phyloP scores from a whole-genome alignment of 2,329 filamentous ascomycete species.

The Talaromyces sp. region DNA sequence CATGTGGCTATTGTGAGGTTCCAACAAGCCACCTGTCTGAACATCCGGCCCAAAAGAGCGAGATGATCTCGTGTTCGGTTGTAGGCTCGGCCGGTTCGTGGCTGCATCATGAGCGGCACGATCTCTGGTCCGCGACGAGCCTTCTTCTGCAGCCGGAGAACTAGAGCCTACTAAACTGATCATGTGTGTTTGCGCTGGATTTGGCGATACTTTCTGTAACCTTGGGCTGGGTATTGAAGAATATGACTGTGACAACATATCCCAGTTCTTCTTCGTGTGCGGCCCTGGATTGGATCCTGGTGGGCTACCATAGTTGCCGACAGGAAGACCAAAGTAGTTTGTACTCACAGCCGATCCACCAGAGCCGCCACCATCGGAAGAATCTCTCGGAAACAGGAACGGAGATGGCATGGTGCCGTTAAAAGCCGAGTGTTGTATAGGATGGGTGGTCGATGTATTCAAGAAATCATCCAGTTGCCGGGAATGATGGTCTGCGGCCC shows the following conservation, averaged over 20 bases:
- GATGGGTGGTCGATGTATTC: slow-evolving; percentile 51
- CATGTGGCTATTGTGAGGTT: not conserved
- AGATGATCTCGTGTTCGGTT: not conserved
- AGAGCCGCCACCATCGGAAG: slow-evolving; percentile 37
- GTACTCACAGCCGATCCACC: slow-evolving; percentile 58
- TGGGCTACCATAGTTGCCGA: slow-evolving; percentile 60
- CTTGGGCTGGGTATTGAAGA: slow-evolving; percentile 58
- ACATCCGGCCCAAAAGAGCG: not conserved
- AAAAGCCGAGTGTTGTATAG: slow-evolving; percentile 54
- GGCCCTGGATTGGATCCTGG: slow-evolving; percentile 60
- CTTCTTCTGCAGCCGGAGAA: not conserved
- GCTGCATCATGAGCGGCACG: not conserved
- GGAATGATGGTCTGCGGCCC: slow-evolving; percentile 18
- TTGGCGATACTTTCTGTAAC: slow-evolving; percentile 22
- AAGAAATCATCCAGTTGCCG: slow-evolving; percentile 28
- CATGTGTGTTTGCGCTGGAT: slow-evolving; percentile 9
- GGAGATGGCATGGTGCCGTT: slow-evolving; percentile 58
- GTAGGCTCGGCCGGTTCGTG: not conserved
- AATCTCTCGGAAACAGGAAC: slow-evolving; percentile 48
- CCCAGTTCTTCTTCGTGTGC: slow-evolving; percentile 71
- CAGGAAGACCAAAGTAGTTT: slow-evolving; percentile 80
- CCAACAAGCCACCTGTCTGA: not conserved
- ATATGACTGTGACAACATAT: slow-evolving; percentile 66
- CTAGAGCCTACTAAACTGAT: slow-evolving; percentile 62
- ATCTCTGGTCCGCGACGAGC: not conserved